phyloP scores from a whole-genome alignment of 2,329 filamentous ascomycete species.

The Curvularia sp. region DNA sequence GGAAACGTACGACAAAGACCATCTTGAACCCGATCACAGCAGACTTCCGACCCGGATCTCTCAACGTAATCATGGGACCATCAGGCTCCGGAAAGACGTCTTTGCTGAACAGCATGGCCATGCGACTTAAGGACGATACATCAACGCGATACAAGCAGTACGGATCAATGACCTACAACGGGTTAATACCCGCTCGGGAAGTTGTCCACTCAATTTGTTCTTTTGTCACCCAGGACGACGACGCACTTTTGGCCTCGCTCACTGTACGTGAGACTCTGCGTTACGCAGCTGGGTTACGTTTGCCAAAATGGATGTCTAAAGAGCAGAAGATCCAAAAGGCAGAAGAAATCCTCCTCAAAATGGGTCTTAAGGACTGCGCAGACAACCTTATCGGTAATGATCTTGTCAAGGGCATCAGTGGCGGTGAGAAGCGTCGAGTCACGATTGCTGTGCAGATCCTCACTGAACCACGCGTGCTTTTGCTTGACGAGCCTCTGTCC shows the following conservation, averaged over 20 bases:
- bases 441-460: constrained; percentile 80
- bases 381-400: constrained; percentile 76
- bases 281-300: constrained; percentile 71
- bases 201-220: constrained; percentile 76
- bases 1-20: constrained; percentile 56
- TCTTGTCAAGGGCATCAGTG: constrained; percentile 77
- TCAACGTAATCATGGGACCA: constrained; percentile 83
- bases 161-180: constrained; percentile 74
- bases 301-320: constrained; percentile 73
- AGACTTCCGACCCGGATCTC: constrained; percentile 69
- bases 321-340: constrained; percentile 71
- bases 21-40: constrained; percentile 73
- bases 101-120: constrained; percentile 74
- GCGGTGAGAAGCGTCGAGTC: constrained; percentile 78
- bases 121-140: constrained; percentile 67
- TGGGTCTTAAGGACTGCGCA: constrained; percentile 80
- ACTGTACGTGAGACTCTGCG: constrained; percentile 77
- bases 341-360: constrained; percentile 74
- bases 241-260: constrained; percentile 74
- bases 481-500: constrained; percentile 79
- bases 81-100: constrained; percentile 80
- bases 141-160: constrained; percentile 67
- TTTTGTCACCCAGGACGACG: constrained; percentile 80
- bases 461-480: constrained; percentile 73
- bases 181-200: constrained; percentile 68